Evolutionary conservation across 257 asterid species (phyloP), one percentile per base, ranked within the genome.

Genomic region (Scutellaria minor): DNA sequence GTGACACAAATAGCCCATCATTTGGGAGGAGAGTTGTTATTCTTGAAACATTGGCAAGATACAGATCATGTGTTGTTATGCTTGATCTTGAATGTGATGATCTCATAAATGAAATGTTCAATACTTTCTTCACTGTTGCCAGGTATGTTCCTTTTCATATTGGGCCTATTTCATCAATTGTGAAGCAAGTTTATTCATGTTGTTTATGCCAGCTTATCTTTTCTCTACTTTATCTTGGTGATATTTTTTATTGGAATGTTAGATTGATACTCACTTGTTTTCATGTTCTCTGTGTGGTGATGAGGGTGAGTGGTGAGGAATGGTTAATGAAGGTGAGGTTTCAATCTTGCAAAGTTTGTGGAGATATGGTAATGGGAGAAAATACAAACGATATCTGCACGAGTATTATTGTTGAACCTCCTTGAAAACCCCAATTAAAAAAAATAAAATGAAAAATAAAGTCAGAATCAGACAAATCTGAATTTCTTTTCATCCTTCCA

Each of bases 41-140:
- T 77, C 84, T 92, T 84, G 99, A 95, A 80, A 92, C 97, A 50
- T 57, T 95, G 83, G 99, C 99, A 77, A 85, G 89, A 88, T 95
- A 92, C 76, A 90, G 96, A 82, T 92, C 98, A 4, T 95, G 94
- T 75, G 96, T 95, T 27, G 96, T 92, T 81, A 92, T 95, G 97
- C 90, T 95, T 87, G 98, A 95, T 83, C 98, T 95, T 64, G 99
- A 95, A 76, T 95, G 99, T 77, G 92, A 90, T 80, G 92, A 92
- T 84, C 98, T 95, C 72, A 83, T 92, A 63, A 81, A 79, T 56
- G 97, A 92, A 78, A 95, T 95, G 97, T 86, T 95, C 75, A 85
- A 79, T 57, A 86, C 91, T 37, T 92, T 92, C 83, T 82, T 95
- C 70, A 63, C 85, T 47, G 92, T 88, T 73, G 94, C 87, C 86